These are phyloP conservation scores for Hypoxylon sp. DNA, from an alignment of 2,329 filamentous ascomycete species.

Conservation along the genomic window DNA sequence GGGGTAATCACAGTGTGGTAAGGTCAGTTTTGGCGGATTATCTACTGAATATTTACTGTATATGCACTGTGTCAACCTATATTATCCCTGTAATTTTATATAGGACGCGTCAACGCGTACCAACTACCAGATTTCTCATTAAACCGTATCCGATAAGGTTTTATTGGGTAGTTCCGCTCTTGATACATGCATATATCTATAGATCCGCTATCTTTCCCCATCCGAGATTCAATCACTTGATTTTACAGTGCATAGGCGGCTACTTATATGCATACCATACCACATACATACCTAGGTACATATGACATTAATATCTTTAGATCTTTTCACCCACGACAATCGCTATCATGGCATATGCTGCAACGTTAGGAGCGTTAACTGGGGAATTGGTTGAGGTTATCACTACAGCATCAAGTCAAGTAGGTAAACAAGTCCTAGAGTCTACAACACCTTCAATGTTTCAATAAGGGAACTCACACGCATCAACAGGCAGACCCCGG, in stretches of 20 bases:
- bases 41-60: no score
- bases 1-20: constrained; percentile 22
- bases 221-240: no score
- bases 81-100: constrained; percentile 17
- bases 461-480: constrained; percentile 27
- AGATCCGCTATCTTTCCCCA: not conserved
- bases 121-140: constrained; percentile 3
- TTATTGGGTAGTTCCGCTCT: constrained; percentile 10
- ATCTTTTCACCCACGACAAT: not conserved
- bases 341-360: constrained; percentile 72
- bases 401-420: constrained; percentile 62
- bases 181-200: constrained; percentile 5
- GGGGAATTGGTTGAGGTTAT: constrained; percentile 76
- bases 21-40: no score
- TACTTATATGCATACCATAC: no score
- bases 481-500: constrained; percentile 42
- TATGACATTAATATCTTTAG: no score
- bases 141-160: constrained; percentile 11
- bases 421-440: constrained; percentile 49
- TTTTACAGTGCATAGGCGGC: no score
- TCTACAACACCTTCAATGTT: not conserved
- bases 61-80: constrained; percentile 7
- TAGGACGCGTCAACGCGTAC: constrained; percentile 36
- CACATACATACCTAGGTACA: not conserved
- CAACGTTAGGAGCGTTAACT: constrained; percentile 69